Percentiles rank a stretch among this genome's conserved stretches.
Conservation (phyloP, 768 basidiomycete genomes). For the Tephrocybe sp. region DNA sequence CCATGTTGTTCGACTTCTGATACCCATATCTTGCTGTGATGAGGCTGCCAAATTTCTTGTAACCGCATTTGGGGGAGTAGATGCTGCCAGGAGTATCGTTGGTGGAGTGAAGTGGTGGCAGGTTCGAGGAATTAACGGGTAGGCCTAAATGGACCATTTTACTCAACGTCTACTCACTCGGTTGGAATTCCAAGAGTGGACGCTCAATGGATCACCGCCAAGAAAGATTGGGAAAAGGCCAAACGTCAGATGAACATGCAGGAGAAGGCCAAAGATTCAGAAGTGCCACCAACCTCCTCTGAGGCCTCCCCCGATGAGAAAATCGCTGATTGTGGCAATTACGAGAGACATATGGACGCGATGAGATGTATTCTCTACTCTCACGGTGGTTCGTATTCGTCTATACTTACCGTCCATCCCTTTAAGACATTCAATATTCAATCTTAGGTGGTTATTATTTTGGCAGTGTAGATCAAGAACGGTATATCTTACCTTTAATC, state of each 20-base stretch:
- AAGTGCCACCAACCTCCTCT: slow-evolving; percentile 1
- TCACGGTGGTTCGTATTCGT: slow-evolving; percentile 59
- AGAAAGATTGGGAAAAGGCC: slow-evolving; percentile 76
- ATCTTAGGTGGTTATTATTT: slow-evolving; percentile 76
- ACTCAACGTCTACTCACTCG: not conserved
- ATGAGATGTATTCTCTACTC: slow-evolving; percentile 82
- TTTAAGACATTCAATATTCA: not conserved
- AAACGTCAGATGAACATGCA: slow-evolving; percentile 54
- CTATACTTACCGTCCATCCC: not conserved
- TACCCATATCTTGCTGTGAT: slow-evolving; percentile 76
- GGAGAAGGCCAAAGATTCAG: slow-evolving; percentile 29
- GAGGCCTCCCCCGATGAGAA: slow-evolving; percentile 10
- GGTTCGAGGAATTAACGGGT: slow-evolving; percentile 82
- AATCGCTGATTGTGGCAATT: slow-evolving; percentile 31
- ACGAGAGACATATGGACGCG: slow-evolving; percentile 74
- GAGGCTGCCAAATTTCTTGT: slow-evolving; percentile 73
- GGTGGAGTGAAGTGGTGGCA: slow-evolving; percentile 99
- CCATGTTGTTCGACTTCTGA: slow-evolving; percentile 62
- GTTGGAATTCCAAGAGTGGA: slow-evolving; percentile 53
- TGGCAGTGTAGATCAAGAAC: slow-evolving; percentile 75
- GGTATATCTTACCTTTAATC: slow-evolving; percentile 32
- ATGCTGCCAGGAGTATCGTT: slow-evolving; percentile 62
- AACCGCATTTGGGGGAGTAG: slow-evolving; percentile 80
- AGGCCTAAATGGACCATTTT: slow-evolving; percentile 13
- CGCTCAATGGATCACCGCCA: slow-evolving; percentile 85